phyloP scores from a whole-genome alignment of 2,329 filamentous ascomycete species.

The Aureobasidium sp. region DNA sequence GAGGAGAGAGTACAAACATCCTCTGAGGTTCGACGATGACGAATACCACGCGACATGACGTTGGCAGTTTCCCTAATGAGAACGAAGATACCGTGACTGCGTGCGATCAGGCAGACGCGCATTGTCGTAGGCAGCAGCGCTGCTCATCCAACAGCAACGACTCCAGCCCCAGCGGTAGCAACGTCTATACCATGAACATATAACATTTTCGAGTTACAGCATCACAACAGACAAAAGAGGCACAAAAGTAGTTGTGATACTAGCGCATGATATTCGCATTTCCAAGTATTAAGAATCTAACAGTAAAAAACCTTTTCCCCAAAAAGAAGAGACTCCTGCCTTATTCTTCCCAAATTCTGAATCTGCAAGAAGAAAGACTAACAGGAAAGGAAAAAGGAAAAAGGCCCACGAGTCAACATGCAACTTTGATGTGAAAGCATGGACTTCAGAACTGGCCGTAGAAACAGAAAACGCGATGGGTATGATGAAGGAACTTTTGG shows the following conservation, averaged over 20 bases:
- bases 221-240: too few relatives aligned
- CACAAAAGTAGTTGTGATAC: too few relatives aligned
- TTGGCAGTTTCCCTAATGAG: not conserved
- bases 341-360: too few relatives aligned
- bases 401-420: slow-evolving; percentile 2
- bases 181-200: too few relatives aligned
- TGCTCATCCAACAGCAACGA: too few relatives aligned
- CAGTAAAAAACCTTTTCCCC: not conserved
- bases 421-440: too few relatives aligned
- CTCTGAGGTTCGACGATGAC: not conserved
- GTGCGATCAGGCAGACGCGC: too few relatives aligned
- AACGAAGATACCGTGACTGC: not conserved
- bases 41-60: not conserved
- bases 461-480: not conserved
- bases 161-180: too few relatives aligned
- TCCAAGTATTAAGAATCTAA: too few relatives aligned
- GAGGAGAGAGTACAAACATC: too few relatives aligned
- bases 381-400: not conserved
- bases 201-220: too few relatives aligned
- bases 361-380: not conserved
- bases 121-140: not conserved
- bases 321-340: not conserved
- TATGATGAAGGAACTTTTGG: not conserved
- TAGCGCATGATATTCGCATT: too few relatives aligned
- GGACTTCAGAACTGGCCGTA: not conserved